Evolutionary conservation across 352 stramenopile genomes (phyloP), one percentile per base, ranked within the genome.

Genomic region (Phytopythium montanum): DNA sequence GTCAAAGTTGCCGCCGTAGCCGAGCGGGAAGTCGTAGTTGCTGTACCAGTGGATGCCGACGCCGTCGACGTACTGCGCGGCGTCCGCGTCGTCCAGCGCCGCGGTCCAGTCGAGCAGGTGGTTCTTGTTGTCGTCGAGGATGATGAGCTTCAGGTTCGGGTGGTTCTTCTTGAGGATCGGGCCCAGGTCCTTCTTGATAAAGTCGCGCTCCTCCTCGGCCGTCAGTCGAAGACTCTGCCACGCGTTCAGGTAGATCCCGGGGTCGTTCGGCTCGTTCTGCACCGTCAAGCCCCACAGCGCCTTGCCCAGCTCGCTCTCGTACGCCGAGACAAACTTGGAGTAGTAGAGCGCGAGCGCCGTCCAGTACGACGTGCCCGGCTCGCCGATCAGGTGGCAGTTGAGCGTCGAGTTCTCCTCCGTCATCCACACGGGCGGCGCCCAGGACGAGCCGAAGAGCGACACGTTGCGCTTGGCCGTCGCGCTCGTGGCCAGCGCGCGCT

Each of bases 1-100:
- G 6, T 60, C 62, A 53, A 85, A 85, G 53, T 72, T 69, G 19
- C 69, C 72, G 13, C 53, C 57, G 6, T 42, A 29, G 36, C 65
- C 60, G 10, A 71, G 42, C 10, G 64, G 50, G 26, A 80, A 81
- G 39, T 84, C 76, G 23, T 69, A 52, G 51, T 76, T 59, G 26
- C 62, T 70, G 65, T 93, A 91, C 84, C 87, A 96, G 61, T 96
- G 88, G 58, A 93, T 87, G 3, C 77, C 88, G 45, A 95, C 73
- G n/a, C 87, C 87, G 39, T 75, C 63, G 3, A 96, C 52, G 64
- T 92, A 95, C 65, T 89, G 54, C n/a, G 49, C 45, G 2, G 67
- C 56, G 5, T 87, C 77, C 3, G 38, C 45, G 25, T 83, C 66
- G 26, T 69, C 69, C 19, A 81, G 63, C 1, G 70, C 59, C 1